Evolutionary conservation across 2,329 filamentous ascomycete genomes (phyloP).

Genomic region (Penicillium expansum): DNA sequence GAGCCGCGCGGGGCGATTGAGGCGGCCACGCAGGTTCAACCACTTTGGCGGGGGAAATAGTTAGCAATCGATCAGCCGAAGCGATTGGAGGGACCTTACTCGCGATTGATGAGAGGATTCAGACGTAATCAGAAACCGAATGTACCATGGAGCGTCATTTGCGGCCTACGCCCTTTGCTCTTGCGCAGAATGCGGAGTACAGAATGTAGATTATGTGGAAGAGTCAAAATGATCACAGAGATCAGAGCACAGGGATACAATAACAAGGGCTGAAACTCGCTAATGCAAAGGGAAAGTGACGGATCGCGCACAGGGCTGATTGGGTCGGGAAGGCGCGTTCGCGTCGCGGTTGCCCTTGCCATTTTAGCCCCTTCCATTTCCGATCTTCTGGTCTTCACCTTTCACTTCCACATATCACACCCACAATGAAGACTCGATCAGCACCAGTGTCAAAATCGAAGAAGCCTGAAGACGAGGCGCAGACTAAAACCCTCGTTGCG

Average conservation of each 20-base stretch:
- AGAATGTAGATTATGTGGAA: neutral
- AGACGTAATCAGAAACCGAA: conserved; percentile 8
- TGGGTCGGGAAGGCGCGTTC: conserved; percentile 22
- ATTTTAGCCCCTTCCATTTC: conserved; percentile 12
- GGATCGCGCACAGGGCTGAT: conserved; percentile 25
- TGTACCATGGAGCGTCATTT: conserved; percentile 19
- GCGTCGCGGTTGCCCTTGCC: conserved; percentile 29
- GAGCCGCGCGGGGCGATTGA: conserved; percentile 60
- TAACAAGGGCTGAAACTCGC: conserved; percentile 7
- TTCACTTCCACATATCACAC: neutral
- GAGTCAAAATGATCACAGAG: neutral
- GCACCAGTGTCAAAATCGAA: conserved; percentile 15
- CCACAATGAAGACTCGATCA: conserved; percentile 31
- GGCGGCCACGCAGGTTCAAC: conserved; percentile 58
- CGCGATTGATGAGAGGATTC: neutral
- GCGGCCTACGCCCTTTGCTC: conserved; percentile 14
- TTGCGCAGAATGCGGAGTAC: neutral
- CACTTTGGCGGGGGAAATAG: conserved; percentile 28
- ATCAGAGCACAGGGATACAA: conserved; percentile 5
- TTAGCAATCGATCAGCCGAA: conserved; percentile 2
- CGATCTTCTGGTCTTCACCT: conserved; percentile 5
- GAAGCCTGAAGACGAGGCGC: conserved; percentile 21
- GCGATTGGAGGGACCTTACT: neutral
- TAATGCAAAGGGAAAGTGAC: conserved; percentile 18
- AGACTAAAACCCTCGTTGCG: conserved; percentile 19